phyloP scores from a whole-genome alignment of 495 filamentous ascomycete species.

The Trichoderma orchidacearum region DNA sequence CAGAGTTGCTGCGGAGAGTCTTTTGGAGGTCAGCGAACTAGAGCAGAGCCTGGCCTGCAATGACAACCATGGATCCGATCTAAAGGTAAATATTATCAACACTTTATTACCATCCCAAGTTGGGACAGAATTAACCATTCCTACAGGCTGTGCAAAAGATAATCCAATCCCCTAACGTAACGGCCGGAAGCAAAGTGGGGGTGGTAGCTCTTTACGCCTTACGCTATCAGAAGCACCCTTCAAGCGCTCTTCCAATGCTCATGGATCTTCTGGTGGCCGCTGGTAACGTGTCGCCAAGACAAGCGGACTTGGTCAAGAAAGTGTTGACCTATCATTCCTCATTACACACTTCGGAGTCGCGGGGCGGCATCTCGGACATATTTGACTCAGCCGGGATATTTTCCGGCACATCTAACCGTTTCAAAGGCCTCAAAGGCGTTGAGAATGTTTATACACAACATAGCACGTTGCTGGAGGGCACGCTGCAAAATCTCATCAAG shows the following conservation, averaged over 20 bases:
- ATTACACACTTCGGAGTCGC: slow-evolving; percentile 54
- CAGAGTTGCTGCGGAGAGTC: slow-evolving; percentile 65
- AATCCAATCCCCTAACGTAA: slow-evolving; percentile 61
- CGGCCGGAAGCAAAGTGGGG: slow-evolving; percentile 66
- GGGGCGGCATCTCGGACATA: slow-evolving; percentile 67
- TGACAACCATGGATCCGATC: slow-evolving; percentile 78
- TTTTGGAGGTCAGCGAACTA: slow-evolving; percentile 88
- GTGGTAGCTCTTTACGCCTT: slow-evolving; percentile 86
- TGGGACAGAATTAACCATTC: not conserved
- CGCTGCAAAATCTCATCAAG: slow-evolving; percentile 83
- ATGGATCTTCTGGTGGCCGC: slow-evolving; percentile 73
- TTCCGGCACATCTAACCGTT: slow-evolving; percentile 72
- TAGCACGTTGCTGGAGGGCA: slow-evolving; percentile 74
- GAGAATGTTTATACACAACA: slow-evolving; percentile 99
- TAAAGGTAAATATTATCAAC: slow-evolving; percentile 46
- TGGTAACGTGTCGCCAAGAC: slow-evolving; percentile 56
- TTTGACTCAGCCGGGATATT: slow-evolving; percentile 91
- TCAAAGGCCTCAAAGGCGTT: slow-evolving; percentile 91
- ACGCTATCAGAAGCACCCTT: slow-evolving; percentile 76
- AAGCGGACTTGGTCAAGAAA: slow-evolving; percentile 60
- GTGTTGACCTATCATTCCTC: slow-evolving; percentile 73
- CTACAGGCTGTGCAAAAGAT: slow-evolving; percentile 67
- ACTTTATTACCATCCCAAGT: not conserved
- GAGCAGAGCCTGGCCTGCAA: slow-evolving; percentile 96
- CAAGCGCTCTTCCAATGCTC: slow-evolving; percentile 65